These are phyloP conservation scores for Neonothopanus nambi DNA, from an alignment of 1,284 basidiomycete species.

Conservation along the genomic window DNA sequence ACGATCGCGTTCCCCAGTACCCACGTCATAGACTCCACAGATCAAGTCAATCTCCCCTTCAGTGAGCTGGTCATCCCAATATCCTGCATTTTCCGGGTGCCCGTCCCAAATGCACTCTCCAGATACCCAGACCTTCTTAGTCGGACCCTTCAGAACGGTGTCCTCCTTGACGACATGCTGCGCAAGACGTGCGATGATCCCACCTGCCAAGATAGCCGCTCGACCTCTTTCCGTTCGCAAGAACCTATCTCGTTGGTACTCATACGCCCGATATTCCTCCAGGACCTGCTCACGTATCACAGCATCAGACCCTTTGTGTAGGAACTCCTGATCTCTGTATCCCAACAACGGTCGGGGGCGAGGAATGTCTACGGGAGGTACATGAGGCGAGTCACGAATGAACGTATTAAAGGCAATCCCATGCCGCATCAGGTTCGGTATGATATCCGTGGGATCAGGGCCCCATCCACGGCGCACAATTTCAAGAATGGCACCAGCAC, in stretches of 20 bases:
- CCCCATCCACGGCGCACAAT: slow-evolving; percentile 12
- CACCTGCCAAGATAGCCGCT: slow-evolving; percentile 13
- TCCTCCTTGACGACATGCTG: slow-evolving; percentile 1
- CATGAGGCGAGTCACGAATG: not conserved
- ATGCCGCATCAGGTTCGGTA: not conserved
- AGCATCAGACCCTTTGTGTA: not conserved
- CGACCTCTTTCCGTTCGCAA: slow-evolving; percentile 6
- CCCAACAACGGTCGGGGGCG: too few species aligned
- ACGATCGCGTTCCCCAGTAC: slow-evolving; percentile 22
- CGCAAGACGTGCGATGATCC: slow-evolving; percentile 13
- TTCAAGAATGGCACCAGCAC: slow-evolving; percentile 8
- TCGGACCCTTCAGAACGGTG: slow-evolving; percentile 10
- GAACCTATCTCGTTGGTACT: slow-evolving; percentile 6
- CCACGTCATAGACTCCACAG: slow-evolving; percentile 16
- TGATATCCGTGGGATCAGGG: slow-evolving; percentile 1
- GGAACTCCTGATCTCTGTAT: too few species aligned
- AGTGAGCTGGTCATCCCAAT: slow-evolving; percentile 12
- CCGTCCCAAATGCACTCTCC: slow-evolving; percentile 8
- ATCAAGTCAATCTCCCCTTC: slow-evolving; percentile 15
- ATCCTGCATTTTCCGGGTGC: not conserved
- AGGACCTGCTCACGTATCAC: not conserved
- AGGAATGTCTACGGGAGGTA: not conserved
- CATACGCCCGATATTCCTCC: slow-evolving; percentile 6
- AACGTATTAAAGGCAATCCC: slow-evolving; percentile 8
- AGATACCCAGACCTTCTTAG: not conserved